These are phyloP conservation scores for Colletotrichum acutatum DNA, from an alignment of 2,329 filamentous ascomycete species.

Conservation along the genomic window DNA sequence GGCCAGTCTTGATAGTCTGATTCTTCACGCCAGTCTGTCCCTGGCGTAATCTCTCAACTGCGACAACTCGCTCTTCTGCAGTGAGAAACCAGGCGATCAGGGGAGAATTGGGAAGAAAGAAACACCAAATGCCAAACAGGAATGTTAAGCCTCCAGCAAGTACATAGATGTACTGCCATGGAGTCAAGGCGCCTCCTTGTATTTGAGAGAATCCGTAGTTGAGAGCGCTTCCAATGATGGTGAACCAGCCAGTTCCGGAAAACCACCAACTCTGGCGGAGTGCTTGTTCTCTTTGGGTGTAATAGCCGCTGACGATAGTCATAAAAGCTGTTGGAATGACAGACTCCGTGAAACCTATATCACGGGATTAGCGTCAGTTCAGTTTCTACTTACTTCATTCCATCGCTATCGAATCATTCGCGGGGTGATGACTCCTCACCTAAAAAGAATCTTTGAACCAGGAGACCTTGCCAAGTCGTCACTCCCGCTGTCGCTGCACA, in stretches of 20 bases:
- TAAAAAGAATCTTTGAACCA: conserved; percentile 73
- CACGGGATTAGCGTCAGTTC: background rate
- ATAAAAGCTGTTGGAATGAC: conserved; percentile 75
- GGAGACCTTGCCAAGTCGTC: conserved; percentile 71
- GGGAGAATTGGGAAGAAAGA: conserved; percentile 73
- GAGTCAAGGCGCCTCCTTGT: conserved; percentile 59
- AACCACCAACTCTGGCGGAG: conserved; percentile 77
- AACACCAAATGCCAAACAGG: conserved; percentile 73
- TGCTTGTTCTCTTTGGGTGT: conserved; percentile 73
- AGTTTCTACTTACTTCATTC: no score
- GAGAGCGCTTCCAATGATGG: conserved; percentile 70
- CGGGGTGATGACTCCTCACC: conserved; percentile 34
- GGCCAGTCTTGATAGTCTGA: conserved; percentile 67
- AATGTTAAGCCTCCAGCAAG: conserved; percentile 73
- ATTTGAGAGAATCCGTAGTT: conserved; percentile 78
- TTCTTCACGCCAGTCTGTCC: conserved; percentile 74
- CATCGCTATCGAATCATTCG: no score
- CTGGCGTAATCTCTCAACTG: conserved; percentile 70
- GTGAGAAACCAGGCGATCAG: conserved; percentile 76
- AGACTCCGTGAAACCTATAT: conserved; percentile 66
- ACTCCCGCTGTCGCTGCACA: conserved; percentile 78
- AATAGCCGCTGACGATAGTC: conserved; percentile 70
- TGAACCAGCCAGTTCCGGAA: conserved; percentile 67
- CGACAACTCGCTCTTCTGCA: conserved; percentile 70
- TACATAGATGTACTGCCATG: conserved; percentile 80